Base-by-base conservation (phyloP, 164 flowering plant species). In the Chimonanthus praecox region DNA sequence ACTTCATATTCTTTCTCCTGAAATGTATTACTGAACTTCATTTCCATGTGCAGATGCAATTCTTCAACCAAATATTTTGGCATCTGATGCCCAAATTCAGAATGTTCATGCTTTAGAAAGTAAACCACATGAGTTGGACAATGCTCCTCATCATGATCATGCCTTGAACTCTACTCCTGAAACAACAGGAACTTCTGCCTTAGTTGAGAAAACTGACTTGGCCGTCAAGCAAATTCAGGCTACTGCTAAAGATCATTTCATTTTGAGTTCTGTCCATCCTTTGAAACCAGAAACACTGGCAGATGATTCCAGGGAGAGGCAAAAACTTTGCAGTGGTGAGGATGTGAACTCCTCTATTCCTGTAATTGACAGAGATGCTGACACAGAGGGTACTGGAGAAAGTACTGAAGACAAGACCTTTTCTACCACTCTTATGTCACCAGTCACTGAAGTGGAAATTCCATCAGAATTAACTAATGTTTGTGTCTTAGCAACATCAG, bases 21-120 rank as follows among this genome's bases (percentile, higher is more conserved):
- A 20, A 20, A 20, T 20, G 21, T 20, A 20, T 20, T 49, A 48
- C 61, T 51, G 51, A 51, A 21, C 49, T 18, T 3, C 62, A 64
- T 58, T 20, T 71, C 50, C 50, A 46, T 64, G 10, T 76, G 75
- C 77, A 82, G 85, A 67, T 75, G 48, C 58, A 3, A 50, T 1
- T 65, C 50, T 61, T 69, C 66, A 74, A 58, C 13, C 62, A 44
- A 47, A 20, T 11, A 63, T 33, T 64, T 58, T 73, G 71, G 11
- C 54, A 11, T 21, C 66, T 7, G 47, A 46, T 64, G 64, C 43
- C 72, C 75, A 49, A 75, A 21, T 77, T 47, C 72, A 70, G 76
- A 71, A 71, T 72, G 70, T 78, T 33, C 73, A 74, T 65, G 75
- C 46, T 67, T 33, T 43, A 47, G 66, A 74, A 58, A 58, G 67